Conservation (phyloP, 805 yeast genomes). For the Saccharomycopsis selenospora region DNA sequence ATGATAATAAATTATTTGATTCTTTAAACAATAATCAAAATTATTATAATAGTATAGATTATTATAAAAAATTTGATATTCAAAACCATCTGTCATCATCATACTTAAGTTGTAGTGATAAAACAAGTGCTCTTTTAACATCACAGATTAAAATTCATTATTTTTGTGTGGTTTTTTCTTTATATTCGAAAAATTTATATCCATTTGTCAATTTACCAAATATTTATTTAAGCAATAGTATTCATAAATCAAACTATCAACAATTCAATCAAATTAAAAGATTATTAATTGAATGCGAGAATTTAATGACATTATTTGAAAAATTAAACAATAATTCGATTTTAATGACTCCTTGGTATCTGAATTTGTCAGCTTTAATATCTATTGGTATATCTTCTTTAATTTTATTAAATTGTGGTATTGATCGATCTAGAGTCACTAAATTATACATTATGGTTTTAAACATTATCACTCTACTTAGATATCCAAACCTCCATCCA, state of each 20-base stretch:
- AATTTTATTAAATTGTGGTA: conserved; percentile 39
- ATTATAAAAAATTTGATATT: background rate
- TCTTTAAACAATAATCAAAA: background rate
- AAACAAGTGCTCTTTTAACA: background rate
- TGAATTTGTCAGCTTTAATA: conserved; percentile 38
- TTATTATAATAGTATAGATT: background rate
- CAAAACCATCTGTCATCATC: no score
- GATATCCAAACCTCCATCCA: conserved; percentile 27
- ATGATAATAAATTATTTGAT: background rate
- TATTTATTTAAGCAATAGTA: conserved; percentile 14
- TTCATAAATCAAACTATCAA: background rate
- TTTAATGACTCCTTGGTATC: conserved; percentile 46
- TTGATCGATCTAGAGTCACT: conserved; percentile 27
- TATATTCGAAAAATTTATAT: conserved; percentile 25
- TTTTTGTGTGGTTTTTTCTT: conserved; percentile 31
- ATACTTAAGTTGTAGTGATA: no score
- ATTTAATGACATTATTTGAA: conserved; percentile 23
- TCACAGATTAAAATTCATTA: conserved; percentile 28
- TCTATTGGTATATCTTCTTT: conserved; percentile 37
- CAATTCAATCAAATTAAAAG: background rate
- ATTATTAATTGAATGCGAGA: background rate
- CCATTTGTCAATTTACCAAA: conserved; percentile 10
- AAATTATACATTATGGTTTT: conserved; percentile 27
- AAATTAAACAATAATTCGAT: conserved; percentile 28
- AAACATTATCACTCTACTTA: conserved; percentile 27